phyloP scores from a whole-genome alignment of 441 rosid genomes.

The Brassica balearica region DNA sequence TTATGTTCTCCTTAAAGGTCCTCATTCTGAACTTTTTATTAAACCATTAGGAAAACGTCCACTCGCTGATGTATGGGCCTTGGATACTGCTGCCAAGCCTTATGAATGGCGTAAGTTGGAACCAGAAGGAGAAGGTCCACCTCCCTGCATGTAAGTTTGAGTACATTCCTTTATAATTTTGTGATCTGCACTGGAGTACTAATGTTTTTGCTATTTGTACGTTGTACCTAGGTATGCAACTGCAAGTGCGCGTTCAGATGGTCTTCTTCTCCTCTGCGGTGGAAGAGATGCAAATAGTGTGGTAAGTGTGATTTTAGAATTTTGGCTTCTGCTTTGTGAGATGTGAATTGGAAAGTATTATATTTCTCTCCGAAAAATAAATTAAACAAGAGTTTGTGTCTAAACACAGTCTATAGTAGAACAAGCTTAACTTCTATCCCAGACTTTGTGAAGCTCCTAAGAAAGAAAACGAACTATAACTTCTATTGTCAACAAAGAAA shows the following conservation, averaged over 20 bases:
- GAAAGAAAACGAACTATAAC: constrained; percentile 17
- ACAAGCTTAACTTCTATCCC: constrained; percentile 6
- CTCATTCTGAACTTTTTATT: constrained; percentile 29
- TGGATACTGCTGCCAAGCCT: constrained; percentile 99
- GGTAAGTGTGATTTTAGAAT: constrained; percentile 57
- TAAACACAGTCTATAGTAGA: constrained; percentile 18
- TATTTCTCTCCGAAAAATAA: constrained; percentile 15
- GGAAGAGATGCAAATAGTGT: constrained; percentile 99
- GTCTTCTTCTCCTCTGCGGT: constrained; percentile 99
- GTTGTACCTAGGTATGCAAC: constrained; percentile 88
- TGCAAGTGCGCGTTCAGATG: constrained; percentile 99
- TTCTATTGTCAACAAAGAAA: constrained; percentile 1
- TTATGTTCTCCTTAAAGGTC: constrained; percentile 16
- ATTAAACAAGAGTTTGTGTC: constrained; percentile 13
- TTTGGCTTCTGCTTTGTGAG: constrained; percentile 18
- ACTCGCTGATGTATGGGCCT: constrained; percentile 99
- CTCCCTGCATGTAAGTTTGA: constrained; percentile 94
- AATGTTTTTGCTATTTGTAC: constrained; percentile 27
- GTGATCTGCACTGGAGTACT: constrained; percentile 26
- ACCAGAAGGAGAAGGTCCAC: constrained; percentile 99
- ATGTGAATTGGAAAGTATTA: constrained; percentile 3
- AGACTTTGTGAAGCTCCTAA: constrained; percentile 13
- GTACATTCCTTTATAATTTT: constrained; percentile 21
- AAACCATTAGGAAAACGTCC: constrained; percentile 87
- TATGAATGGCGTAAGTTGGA: constrained; percentile 99